Percentiles rank a stretch among this genome's conserved stretches.
Evolutionary conservation across 2,329 filamentous ascomycete species (phyloP).

Genomic region (Colletotrichum lentis): DNA sequence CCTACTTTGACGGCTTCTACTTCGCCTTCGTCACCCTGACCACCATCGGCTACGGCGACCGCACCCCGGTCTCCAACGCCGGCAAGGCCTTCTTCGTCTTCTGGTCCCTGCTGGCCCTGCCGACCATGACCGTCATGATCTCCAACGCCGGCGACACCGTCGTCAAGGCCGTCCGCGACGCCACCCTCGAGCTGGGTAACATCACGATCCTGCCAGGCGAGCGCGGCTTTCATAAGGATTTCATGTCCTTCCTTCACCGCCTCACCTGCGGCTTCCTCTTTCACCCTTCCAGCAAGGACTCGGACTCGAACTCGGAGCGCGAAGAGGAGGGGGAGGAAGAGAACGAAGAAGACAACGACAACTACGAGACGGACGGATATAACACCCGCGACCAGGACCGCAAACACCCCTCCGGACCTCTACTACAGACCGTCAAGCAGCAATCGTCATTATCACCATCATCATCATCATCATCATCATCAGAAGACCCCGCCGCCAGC

Average conservation of each 20-base stretch:
- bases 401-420: background rate
- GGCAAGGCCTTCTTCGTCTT: conserved; percentile 91
- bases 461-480: background rate
- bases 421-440: too few species aligned
- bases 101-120: conserved; percentile 86
- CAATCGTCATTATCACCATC: background rate
- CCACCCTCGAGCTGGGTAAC: conserved; percentile 64
- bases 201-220: conserved; percentile 70
- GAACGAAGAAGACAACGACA: too few species aligned
- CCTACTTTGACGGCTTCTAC: conserved; percentile 84
- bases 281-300: background rate
- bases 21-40: conserved; percentile 81
- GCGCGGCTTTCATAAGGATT: conserved; percentile 54
- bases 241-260: conserved; percentile 50
- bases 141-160: conserved; percentile 86
- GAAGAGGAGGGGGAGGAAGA: conserved; percentile 42
- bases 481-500: background rate
- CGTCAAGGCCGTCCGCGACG: conserved; percentile 67
- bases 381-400: conserved; percentile 31
- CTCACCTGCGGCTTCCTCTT: conserved; percentile 32
- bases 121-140: conserved; percentile 87
- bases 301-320: background rate
- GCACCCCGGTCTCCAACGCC: conserved; percentile 77
- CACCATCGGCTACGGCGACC: conserved; percentile 88
- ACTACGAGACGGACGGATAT: too few species aligned